Percentiles rank a stretch among this genome's conserved stretches.
Evolutionary conservation across 768 basidiomycete genomes (phyloP).

Genomic region (Ramaria sp.): DNA sequence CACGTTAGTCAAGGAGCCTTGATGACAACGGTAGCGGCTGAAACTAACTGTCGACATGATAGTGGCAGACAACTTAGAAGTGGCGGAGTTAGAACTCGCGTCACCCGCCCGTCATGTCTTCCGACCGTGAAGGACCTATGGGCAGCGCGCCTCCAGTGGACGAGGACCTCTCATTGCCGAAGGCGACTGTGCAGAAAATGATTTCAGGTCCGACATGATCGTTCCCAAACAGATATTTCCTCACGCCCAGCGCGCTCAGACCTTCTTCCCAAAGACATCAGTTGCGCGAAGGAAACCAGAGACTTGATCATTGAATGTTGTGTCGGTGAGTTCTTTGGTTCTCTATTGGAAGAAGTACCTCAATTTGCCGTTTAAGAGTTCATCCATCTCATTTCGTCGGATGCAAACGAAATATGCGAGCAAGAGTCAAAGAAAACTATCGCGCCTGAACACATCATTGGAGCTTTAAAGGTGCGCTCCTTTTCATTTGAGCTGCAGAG

Average conservation of each 20-base stretch:
- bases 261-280: constrained; percentile 75
- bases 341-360: background rate
- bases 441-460: constrained; percentile 92
- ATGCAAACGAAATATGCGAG: constrained; percentile 97
- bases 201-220: constrained; percentile 57
- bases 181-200: constrained; percentile 97
- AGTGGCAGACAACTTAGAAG: constrained; percentile 14
- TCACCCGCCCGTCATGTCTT: constrained; percentile 46
- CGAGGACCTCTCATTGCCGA: constrained; percentile 90
- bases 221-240: background rate
- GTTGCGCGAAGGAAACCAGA: constrained; percentile 91
- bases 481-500: too few species aligned
- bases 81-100: constrained; percentile 10
- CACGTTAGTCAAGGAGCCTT: constrained; percentile 8
- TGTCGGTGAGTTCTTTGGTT: constrained; percentile 58
- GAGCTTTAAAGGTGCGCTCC: constrained; percentile 73
- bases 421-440: constrained; percentile 98
- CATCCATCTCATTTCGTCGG: constrained; percentile 92
- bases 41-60: constrained; percentile 56
- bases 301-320: constrained; percentile 97
- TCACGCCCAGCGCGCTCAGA: constrained; percentile 36
- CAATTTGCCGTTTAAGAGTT: constrained; percentile 54
- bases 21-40: background rate
- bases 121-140: constrained; percentile 71
- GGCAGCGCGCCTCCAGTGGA: constrained; percentile 55